These are phyloP conservation scores for Pichia deserticola DNA, from an alignment of 805 yeast genomes.

Conservation along the genomic window DNA sequence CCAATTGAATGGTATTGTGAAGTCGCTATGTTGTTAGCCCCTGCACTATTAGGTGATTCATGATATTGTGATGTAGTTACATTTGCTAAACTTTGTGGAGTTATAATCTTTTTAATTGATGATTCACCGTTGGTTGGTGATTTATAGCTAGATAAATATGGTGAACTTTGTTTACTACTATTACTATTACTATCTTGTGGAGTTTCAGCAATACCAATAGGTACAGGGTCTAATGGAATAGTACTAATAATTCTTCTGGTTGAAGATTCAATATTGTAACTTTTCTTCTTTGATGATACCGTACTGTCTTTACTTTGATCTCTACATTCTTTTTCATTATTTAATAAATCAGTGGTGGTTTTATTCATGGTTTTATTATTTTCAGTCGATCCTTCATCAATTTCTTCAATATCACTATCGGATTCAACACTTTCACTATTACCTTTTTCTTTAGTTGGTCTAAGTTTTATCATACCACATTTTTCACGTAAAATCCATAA, in stretches of 20 bases:
- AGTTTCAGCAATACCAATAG: conserved; percentile 40
- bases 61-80: conserved; percentile 10
- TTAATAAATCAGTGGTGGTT: conserved; percentile 11
- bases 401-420: conserved; percentile 10
- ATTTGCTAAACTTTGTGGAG: conserved; percentile 8
- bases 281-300: conserved; percentile 14
- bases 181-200: conserved; percentile 8
- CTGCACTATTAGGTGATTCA: conserved; percentile 3
- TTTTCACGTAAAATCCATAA: conserved; percentile 77
- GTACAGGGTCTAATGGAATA: conserved; percentile 78
- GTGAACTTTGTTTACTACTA: conserved; percentile 14
- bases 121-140: conserved; percentile 8
- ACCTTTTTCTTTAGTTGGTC: conserved; percentile 22
- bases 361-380: conserved; percentile 18
- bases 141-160: conserved; percentile 9
- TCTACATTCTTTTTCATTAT: conserved; percentile 15
- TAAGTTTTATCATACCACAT: conserved; percentile 74
- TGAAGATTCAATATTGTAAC: conserved; percentile 53
- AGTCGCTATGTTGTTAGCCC: too few relatives aligned
- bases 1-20: too few relatives aligned
- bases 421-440: conserved; percentile 12
- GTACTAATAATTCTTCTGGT: conserved; percentile 72
- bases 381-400: conserved; percentile 11
- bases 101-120: conserved; percentile 1
- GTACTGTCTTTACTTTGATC: conserved; percentile 11